These are phyloP conservation scores for Silene conica DNA, from an alignment of 148 eudicot species.

Conservation along the genomic window DNA sequence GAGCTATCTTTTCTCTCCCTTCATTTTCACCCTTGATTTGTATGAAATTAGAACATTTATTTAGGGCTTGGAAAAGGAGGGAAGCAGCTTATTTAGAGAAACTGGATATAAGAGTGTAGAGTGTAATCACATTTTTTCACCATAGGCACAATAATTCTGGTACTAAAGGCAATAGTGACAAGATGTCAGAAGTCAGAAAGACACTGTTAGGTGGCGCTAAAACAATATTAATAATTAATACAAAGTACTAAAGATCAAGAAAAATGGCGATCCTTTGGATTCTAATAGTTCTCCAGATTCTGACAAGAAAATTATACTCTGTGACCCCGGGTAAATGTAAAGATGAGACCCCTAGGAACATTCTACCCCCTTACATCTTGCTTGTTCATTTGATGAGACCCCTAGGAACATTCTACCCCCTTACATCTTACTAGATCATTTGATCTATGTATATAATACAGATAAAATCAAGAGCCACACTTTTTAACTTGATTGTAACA, in stretches of 20 bases:
- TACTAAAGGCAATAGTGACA: background rate
- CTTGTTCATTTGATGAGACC: slow-evolving; percentile 1
- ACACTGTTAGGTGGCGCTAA: background rate
- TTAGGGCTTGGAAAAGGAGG: background rate
- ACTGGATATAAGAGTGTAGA: background rate
- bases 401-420: background rate
- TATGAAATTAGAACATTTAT: background rate
- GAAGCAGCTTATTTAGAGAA: background rate
- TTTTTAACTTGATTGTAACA: background rate
- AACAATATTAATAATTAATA: background rate
- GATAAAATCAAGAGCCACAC: background rate
- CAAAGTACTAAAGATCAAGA: background rate
- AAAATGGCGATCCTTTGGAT: background rate
- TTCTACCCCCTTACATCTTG: background rate
- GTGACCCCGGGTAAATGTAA: background rate
- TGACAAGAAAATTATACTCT: background rate
- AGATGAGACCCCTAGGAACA: background rate
- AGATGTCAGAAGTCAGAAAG: background rate
- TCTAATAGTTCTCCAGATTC: background rate
- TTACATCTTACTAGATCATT: background rate
- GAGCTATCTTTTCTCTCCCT: background rate
- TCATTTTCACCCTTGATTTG: background rate
- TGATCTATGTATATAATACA: background rate
- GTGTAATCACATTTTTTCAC: too few species aligned
- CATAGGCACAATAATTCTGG: background rate